These are phyloP conservation scores for Elsinoe arachidis DNA, from an alignment of 2,329 filamentous ascomycete genomes.

Conservation along the genomic window DNA sequence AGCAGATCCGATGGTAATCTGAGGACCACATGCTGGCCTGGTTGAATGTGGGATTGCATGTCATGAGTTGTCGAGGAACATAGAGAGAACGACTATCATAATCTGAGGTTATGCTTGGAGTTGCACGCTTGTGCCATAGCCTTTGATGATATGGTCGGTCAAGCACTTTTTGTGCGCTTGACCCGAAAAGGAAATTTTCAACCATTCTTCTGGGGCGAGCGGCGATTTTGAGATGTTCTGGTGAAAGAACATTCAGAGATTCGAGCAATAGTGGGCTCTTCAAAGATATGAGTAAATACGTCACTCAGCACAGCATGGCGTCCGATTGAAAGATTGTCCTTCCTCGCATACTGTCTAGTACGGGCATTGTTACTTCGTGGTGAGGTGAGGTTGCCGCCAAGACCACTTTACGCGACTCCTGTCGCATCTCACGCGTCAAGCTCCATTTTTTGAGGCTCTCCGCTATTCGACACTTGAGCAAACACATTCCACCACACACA, in stretches of 20 bases:
- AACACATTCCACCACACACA: background rate
- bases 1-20: conserved; percentile 51
- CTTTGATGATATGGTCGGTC: background rate
- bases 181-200: background rate
- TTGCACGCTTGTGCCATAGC: no score
- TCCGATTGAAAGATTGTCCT: background rate
- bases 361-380: background rate
- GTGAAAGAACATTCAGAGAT: no score
- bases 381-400: background rate
- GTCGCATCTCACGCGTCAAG: conserved; percentile 3
- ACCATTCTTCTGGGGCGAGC: background rate
- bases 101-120: no score
- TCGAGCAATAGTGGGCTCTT: no score
- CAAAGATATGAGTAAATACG: no score
- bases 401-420: conserved; percentile 10
- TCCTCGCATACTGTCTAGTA: no score
- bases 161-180: background rate
- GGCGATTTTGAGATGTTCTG: background rate
- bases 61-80: background rate
- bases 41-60: conserved; percentile 41
- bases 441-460: background rate
- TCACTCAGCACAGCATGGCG: background rate
- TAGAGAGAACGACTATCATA: no score
- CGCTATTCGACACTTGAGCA: background rate
- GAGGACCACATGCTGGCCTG: conserved; percentile 45